These are phyloP conservation scores for Cetraspora pellucida DNA, from an alignment of 192 early-diverging fungal species.

Conservation along the genomic window DNA sequence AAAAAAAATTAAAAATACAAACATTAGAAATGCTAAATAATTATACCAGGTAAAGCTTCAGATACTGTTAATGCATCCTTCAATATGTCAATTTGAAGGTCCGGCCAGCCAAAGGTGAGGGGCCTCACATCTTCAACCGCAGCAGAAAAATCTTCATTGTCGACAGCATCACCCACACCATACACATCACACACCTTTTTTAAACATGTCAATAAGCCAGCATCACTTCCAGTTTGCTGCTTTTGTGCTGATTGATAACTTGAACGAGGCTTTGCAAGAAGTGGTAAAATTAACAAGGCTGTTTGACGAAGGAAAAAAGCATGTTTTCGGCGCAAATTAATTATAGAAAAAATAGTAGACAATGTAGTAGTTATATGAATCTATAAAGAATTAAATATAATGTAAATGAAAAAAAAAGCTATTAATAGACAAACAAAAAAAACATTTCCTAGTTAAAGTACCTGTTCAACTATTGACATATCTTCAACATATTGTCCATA, in stretches of 20 bases:
- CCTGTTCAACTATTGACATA: slow-evolving; percentile 60
- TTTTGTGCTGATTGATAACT: slow-evolving; percentile 35
- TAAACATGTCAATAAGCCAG: slow-evolving; percentile 65
- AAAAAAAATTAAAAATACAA: background rate
- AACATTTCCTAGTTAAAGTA: slow-evolving; percentile 31
- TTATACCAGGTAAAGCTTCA: slow-evolving; percentile 66
- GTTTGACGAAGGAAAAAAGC: slow-evolving; percentile 73
- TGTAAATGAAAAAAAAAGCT: background rate
- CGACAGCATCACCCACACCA: slow-evolving; percentile 55
- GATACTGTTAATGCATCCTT: slow-evolving; percentile 74
- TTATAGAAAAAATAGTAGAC: slow-evolving; percentile 58
- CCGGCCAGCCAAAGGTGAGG: slow-evolving; percentile 72
- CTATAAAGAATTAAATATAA: slow-evolving; percentile 22
- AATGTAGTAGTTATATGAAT: slow-evolving; percentile 56
- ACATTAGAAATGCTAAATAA: background rate
- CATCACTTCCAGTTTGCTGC: slow-evolving; percentile 38
- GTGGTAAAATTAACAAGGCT: slow-evolving; percentile 46
- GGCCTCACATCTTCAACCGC: slow-evolving; percentile 21
- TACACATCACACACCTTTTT: slow-evolving; percentile 69
- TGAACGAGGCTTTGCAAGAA: slow-evolving; percentile 45
- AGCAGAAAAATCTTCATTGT: slow-evolving; percentile 5
- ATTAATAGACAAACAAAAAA: slow-evolving; percentile 2
- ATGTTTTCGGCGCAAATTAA: slow-evolving; percentile 67
- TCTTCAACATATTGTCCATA: slow-evolving; percentile 55
- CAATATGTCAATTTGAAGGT: slow-evolving; percentile 74